These are phyloP conservation scores for Myotisia sp. DNA, from an alignment of 2,329 filamentous ascomycete genomes.

Conservation along the genomic window DNA sequence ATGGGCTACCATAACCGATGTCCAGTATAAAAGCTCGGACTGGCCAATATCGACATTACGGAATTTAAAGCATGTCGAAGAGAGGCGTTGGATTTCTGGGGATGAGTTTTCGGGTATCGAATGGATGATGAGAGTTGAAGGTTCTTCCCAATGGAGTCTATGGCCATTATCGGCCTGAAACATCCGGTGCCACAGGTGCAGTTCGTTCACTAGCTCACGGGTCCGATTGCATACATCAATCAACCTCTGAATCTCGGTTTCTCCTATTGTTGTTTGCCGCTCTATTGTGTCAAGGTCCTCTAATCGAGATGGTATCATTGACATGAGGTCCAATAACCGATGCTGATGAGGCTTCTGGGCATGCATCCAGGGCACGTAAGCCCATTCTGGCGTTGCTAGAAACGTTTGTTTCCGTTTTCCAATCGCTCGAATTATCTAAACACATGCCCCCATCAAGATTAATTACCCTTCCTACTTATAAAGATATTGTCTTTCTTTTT, in stretches of 20 bases:
- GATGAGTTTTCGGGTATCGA: no score
- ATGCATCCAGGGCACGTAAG: slow-evolving; percentile 1
- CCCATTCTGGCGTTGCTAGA: slow-evolving; percentile 4
- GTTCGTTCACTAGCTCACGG: neutral
- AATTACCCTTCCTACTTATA: no score
- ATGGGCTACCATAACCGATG: slow-evolving; percentile 7
- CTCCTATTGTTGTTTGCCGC: no score
- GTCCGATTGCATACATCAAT: slow-evolving; percentile 1
- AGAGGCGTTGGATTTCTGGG: no score
- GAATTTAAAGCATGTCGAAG: slow-evolving; percentile 4
- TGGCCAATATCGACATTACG: slow-evolving; percentile 8
- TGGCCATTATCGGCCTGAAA: neutral
- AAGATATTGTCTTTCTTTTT: no score
- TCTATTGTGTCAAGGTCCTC: neutral
- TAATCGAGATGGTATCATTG: slow-evolving; percentile 1
- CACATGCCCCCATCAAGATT: no score
- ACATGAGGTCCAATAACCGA: neutral
- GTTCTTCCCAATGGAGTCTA: neutral
- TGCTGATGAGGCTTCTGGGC: neutral
- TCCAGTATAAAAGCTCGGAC: slow-evolving; percentile 9
- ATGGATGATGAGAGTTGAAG: neutral
- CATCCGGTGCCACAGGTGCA: neutral
- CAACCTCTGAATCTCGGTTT: no score
- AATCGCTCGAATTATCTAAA: no score
- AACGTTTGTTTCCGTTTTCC: slow-evolving; percentile 1